phyloP scores from a whole-genome alignment of 371 early-diverging fungal genomes.

The Mortierella sp. region DNA sequence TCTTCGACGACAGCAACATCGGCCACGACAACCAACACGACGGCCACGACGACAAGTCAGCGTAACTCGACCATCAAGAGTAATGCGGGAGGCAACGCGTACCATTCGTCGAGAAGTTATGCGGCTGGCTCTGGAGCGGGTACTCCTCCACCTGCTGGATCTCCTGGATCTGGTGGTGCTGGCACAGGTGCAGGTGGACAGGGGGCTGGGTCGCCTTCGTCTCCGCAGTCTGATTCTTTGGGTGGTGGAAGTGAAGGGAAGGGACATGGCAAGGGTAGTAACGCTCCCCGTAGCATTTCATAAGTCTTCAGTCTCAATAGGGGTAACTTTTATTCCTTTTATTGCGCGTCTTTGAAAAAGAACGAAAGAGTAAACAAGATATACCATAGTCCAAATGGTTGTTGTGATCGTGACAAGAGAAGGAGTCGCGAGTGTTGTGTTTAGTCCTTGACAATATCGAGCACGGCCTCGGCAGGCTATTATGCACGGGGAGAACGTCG shows the following conservation, averaged over 20 bases:
- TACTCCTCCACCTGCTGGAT: not conserved
- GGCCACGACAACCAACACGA: not conserved
- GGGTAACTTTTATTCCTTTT: constrained; percentile 6
- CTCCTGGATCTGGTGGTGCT: not conserved
- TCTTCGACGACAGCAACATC: not conserved
- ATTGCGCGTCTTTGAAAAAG: not conserved
- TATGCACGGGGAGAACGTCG: not conserved
- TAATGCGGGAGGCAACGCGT: not conserved
- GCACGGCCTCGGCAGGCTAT: constrained; percentile 41
- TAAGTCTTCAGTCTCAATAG: not conserved
- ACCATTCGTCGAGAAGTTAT: not conserved
- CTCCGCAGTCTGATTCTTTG: constrained; percentile 4
- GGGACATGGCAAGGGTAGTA: constrained; percentile 14
- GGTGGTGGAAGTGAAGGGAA: not conserved
- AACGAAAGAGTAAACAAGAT: not conserved
- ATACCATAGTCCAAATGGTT: not conserved
- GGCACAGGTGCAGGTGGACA: not conserved
- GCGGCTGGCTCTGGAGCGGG: not conserved
- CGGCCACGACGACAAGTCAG: not conserved
- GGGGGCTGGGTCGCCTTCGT: not conserved
- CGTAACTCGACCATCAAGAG: constrained; percentile 10
- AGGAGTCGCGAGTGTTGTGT: not conserved
- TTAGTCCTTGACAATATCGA: constrained; percentile 27
- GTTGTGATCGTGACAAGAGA: not conserved
- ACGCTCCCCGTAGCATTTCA: constrained; percentile 15